Base-by-base conservation (phyloP, 2,329 filamentous ascomycete species). In the Cercospora sp. region DNA sequence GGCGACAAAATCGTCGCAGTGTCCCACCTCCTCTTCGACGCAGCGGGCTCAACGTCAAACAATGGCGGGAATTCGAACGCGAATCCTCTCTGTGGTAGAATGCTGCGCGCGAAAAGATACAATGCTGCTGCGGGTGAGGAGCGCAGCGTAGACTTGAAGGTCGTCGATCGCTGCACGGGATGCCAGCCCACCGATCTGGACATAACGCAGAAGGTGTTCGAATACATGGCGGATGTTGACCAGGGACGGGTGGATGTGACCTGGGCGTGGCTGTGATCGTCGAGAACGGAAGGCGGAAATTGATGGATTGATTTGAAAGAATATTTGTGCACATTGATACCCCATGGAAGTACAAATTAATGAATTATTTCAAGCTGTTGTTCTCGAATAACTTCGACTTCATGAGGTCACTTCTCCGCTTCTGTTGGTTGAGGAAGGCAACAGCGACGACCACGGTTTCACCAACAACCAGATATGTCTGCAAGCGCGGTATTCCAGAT, bases 1-100 rank as follows among this genome's bases (percentile, higher is more conserved):
- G 79, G 77, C 6, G 89, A 93, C 66, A 75, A 84, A 64, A 86
- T 94, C 42, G 89, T 87, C 45, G 87, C 91, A 0, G 89, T 91
- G 0, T 64, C 62, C 23, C 86, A 89, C 73, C 75, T 84, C 16
- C 76, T 91, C 3, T 94, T 87, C 75, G 90, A 93, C 76, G 84
- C 62, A 5, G 51, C 62, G 16, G 62, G 62, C 18, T 64, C 62
- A 16, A 64, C 51, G 7, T 64, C 62, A 9, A 64, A 51, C n/a
- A 64, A 57, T 58, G 76, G 76, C 5, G 76, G 76, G 5, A 78
- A 84, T 66, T 82, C 84, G 0, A 92, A 92, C 75, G 76, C 80
- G 9, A 91, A 91, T 72, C 87, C 88, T 2, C 78, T 91, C 0
- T 94, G 92, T 73, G 89, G 89, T 1, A 82, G 82, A 73, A 88